Conservation (phyloP, 208 protist species). For the Endotrypanum monterogeii region DNA sequence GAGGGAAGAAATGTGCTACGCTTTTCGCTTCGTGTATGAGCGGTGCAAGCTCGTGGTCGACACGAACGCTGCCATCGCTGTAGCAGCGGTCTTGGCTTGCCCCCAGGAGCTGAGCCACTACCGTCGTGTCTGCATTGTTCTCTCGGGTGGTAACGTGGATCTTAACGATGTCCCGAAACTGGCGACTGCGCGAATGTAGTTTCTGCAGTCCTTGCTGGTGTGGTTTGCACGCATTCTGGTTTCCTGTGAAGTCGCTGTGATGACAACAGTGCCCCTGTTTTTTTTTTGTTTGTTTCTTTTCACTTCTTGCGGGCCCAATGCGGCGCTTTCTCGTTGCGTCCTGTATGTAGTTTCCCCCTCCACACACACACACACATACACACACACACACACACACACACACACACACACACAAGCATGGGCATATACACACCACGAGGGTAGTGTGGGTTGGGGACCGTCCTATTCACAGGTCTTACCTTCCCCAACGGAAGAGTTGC, state of each 20-base stretch:
- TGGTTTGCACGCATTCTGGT: background rate
- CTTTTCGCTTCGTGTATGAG: constrained; percentile 81
- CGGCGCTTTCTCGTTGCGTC: background rate
- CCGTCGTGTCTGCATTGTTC: constrained; percentile 48
- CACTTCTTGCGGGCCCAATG: background rate
- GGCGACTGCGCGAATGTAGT: constrained; percentile 36
- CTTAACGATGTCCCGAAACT: constrained; percentile 44
- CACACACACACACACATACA: background rate
- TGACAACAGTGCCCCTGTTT: background rate
- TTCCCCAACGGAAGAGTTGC: too few relatives aligned
- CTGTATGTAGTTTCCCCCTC: background rate
- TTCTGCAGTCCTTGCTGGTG: background rate
- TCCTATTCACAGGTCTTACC: too few relatives aligned
- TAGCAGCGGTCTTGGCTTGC: constrained; percentile 58
- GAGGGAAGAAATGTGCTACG: constrained; percentile 52
- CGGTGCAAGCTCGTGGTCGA: constrained; percentile 82
- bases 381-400: background rate
- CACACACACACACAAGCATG: background rate
- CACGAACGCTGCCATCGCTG: constrained; percentile 68
- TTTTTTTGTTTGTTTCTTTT: background rate
- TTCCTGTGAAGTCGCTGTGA: background rate
- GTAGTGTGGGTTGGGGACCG: too few relatives aligned
- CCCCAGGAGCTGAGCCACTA: constrained; percentile 44
- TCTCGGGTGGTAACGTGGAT: constrained; percentile 71
- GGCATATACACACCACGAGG: too few relatives aligned